Evolutionary conservation across 495 filamentous ascomycete genomes (phyloP), one percentile per base, ranked within the genome.

Genomic region (Amphirosellinia nigrospora): DNA sequence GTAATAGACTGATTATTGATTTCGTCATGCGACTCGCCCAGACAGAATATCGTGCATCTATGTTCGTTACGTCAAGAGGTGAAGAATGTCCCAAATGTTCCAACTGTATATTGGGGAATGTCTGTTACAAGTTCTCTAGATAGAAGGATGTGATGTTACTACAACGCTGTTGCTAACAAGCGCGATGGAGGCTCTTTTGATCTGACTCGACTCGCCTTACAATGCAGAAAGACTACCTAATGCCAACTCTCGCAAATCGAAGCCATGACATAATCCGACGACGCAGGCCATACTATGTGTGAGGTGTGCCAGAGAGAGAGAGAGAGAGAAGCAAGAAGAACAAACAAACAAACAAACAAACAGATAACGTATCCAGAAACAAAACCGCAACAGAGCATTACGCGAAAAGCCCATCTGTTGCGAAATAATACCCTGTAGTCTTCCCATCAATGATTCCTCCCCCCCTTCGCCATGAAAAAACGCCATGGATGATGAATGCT

Each of bases 401-500:
- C 6, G 4, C 11, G 19, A 60, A 36, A 23, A 21, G 13, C 50
- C 26, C 66, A 30, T 38, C 38, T 32, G 39, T 11, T 58, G 32
- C 26, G 36, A 41, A 26, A 46, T 45, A 52, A 67, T 58, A 46
- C 30, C 61, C 38, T 38, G 4, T 55, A n/a, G 19, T 61, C 43
- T 53, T 52, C 43, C 41, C n/a, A 43, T 61, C 36, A 62, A 28
- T 62, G 23, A 62, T 48, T 26, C 66, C 63, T 36, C 64, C n/a
- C n/a, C n/a, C n/a, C 66, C 63, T 36, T 43, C n/a, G 45, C 66
- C 66, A 13, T 62, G 30, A 34, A 39, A 39, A 67, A 69, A 69
- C 66, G 66, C 66, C 66, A 52, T 69, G 43, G 43, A 36, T 56
- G 34, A 69, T 46, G 46, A 68, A 68, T 68, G 66, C 66, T 62